These are phyloP conservation scores for Apophysomyces sp. DNA, from an alignment of 371 early-diverging fungal species.

Conservation along the genomic window DNA sequence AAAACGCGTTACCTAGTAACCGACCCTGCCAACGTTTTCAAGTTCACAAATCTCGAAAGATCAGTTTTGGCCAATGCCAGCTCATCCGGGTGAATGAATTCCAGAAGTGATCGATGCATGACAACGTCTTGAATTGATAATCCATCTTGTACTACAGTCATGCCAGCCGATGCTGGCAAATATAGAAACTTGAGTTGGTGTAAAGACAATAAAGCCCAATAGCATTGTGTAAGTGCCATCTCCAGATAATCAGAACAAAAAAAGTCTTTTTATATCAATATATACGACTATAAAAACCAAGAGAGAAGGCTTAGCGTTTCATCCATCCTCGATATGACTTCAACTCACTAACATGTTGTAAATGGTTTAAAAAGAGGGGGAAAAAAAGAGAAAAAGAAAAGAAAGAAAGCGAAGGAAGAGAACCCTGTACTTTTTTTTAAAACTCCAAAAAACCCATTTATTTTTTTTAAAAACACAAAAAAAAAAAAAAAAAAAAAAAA, in stretches of 20 bases:
- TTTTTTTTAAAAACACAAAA: no score
- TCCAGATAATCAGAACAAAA: no score
- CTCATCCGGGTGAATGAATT: conserved; percentile 64
- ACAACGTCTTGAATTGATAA: conserved; percentile 40
- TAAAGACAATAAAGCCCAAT: conserved; percentile 52
- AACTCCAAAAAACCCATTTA: no score
- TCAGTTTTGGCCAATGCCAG: conserved; percentile 49
- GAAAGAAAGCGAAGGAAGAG: neutral
- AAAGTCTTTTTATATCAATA: no score
- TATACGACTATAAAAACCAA: no score
- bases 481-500: neutral
- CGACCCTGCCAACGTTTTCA: conserved; percentile 51
- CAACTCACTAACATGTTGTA: neutral
- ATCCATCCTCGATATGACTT: neutral
- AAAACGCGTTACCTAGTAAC: conserved; percentile 58
- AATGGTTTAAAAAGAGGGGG: neutral
- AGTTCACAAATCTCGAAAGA: conserved; percentile 47
- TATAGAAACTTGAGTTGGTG: conserved; percentile 49
- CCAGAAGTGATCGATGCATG: conserved; percentile 49
- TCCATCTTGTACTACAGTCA: conserved; percentile 21
- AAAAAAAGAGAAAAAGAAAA: neutral
- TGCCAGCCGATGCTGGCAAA: conserved; percentile 38
- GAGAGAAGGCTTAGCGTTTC: neutral
- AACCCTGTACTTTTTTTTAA: neutral
- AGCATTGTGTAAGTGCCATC: conserved; percentile 26